These are phyloP conservation scores for Botrytis deweyae DNA, from an alignment of 2,329 filamentous ascomycete genomes.

Conservation along the genomic window DNA sequence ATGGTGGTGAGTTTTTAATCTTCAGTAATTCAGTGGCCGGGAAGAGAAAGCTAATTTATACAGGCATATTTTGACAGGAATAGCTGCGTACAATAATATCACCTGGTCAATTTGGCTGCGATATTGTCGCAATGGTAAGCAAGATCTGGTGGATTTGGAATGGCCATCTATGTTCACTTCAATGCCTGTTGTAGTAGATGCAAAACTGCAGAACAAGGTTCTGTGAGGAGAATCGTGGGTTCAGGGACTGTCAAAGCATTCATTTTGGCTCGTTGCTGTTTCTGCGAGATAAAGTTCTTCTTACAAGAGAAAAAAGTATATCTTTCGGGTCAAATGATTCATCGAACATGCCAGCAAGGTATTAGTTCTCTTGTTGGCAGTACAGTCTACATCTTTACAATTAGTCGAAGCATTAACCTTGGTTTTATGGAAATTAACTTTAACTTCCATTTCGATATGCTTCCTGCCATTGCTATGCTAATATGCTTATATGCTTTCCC, in stretches of 20 bases:
- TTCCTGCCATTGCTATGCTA: too few relatives aligned
- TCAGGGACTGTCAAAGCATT: too few relatives aligned
- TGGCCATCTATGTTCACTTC: slow-evolving; percentile 3
- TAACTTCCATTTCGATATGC: too few relatives aligned
- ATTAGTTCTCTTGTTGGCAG: neutral
- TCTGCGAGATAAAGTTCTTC: too few relatives aligned
- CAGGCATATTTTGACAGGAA: slow-evolving; percentile 7
- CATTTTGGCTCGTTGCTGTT: too few relatives aligned
- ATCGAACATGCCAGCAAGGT: neutral
- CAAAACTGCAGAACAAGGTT: neutral
- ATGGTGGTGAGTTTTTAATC: neutral
- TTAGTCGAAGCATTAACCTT: too few relatives aligned
- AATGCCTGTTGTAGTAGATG: neutral
- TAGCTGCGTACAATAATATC: neutral
- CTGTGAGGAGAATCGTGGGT: neutral
- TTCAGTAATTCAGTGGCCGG: neutral
- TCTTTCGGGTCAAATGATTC: neutral
- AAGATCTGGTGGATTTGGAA: slow-evolving; percentile 7
- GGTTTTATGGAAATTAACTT: too few relatives aligned
- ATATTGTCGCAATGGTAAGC: neutral
- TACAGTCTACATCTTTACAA: too few relatives aligned
- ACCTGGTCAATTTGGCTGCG: neutral
- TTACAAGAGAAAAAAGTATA: neutral
- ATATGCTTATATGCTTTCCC: too few relatives aligned
- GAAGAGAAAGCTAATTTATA: neutral